Conservation (phyloP, 768 basidiomycete genomes). For the Cubamyces sp. region DNA sequence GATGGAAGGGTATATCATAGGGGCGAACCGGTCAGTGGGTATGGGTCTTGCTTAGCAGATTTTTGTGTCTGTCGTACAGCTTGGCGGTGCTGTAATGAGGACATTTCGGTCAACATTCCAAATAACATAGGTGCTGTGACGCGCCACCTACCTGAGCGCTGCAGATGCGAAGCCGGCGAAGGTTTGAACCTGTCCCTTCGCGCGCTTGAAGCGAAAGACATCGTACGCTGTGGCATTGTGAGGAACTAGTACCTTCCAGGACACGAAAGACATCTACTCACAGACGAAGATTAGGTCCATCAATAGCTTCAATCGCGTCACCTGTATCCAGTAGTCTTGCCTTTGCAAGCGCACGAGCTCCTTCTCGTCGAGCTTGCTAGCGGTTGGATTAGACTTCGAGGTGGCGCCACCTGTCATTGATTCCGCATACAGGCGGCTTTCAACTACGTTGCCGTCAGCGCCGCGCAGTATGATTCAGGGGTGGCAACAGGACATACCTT, state of each 20-base stretch:
- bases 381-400: slow-evolving; percentile 65
- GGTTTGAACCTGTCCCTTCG: slow-evolving; percentile 62
- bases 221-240: slow-evolving; percentile 62
- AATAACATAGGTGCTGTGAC: neutral
- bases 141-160: slow-evolving; percentile 64
- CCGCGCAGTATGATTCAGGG: neutral
- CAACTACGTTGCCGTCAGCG: slow-evolving; percentile 48
- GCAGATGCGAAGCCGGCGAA: slow-evolving; percentile 71
- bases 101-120: slow-evolving; percentile 9
- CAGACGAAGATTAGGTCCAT: slow-evolving; percentile 92
- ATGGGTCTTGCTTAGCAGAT: slow-evolving; percentile 41
- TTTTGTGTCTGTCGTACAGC: slow-evolving; percentile 74
- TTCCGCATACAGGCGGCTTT: slow-evolving; percentile 72
- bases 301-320: slow-evolving; percentile 68
- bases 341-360: slow-evolving; percentile 69
- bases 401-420: slow-evolving; percentile 73
- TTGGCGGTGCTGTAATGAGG: slow-evolving; percentile 61
- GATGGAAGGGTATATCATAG: slow-evolving; percentile 19
- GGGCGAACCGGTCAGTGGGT: slow-evolving; percentile 9
- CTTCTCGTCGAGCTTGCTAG: slow-evolving; percentile 64
- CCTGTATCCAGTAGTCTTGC: slow-evolving; percentile 77
- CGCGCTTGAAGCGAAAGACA: slow-evolving; percentile 70
- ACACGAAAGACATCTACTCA: slow-evolving; percentile 40
- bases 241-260: too few species aligned
- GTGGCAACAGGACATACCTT: slow-evolving; percentile 48